Evolutionary conservation across 768 basidiomycete species (phyloP), one percentile per base, ranked within the genome.

Genomic region (Leucogyrophana mollusca): DNA sequence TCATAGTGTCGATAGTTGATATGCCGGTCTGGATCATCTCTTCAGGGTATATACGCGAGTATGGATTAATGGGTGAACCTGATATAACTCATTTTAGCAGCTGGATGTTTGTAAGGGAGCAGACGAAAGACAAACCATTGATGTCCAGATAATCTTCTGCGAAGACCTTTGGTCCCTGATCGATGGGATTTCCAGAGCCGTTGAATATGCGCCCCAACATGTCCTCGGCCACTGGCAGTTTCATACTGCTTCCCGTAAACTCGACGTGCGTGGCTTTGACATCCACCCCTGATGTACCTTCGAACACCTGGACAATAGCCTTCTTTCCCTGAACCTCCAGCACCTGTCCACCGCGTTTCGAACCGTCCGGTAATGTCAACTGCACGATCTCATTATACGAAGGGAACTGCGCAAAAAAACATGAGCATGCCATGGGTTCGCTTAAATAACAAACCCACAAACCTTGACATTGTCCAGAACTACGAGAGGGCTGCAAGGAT

Each of bases 11-110:
- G 62, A 95, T 94, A 20, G 96, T 99, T 35, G 96, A 99, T 61
- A 98, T 98, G 70, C 96, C 96, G 27, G 96, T 99, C 70, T 99
- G 96, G 54, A 99, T 98, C 96, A 99, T 99, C 73, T 99, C 96
- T 71, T 98, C 96, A 50, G 96, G 96, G 73, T 99, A 98, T 73
- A 97, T 98, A 65, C 96, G 94, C 52, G 90, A 91, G 68, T 85
- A 95, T 17, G 93, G 93, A 67, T 95, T 99, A 72, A 98, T 99
- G 35, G 96, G 96, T 4, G 93, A 95, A 51, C 94, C 94, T 95
- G 53, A 35, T 6, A 55, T 43, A 34, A 43, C 53, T 52, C 53
- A 46, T 49, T 60, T 51, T 51, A 54, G 40, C 25, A 48, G 22
- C 18, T 22, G 35, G 4, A 32, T 34, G 21, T 25, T 40, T 20